Percentiles rank a stretch among this genome's conserved stretches.
phyloP scores from a whole-genome alignment of 768 basidiomycete genomes.

The Tremella fuciformis region DNA sequence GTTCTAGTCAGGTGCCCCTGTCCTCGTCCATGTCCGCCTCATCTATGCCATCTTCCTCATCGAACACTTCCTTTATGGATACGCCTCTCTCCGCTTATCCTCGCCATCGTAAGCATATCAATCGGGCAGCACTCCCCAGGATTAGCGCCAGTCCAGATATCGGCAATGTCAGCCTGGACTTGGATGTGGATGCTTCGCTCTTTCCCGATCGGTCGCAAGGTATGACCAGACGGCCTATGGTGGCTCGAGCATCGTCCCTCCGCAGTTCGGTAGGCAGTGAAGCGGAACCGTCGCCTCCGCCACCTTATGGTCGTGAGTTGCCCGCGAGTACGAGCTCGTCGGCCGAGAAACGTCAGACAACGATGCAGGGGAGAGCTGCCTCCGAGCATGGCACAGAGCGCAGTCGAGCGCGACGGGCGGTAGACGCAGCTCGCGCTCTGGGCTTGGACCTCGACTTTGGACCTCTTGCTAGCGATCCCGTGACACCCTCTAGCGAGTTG shows the following conservation, averaged over 20 bases:
- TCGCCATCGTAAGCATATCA: neutral
- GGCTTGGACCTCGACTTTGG: slow-evolving; percentile 28
- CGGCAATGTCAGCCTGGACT: neutral
- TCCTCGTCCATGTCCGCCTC: neutral
- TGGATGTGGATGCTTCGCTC: no score
- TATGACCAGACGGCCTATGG: no score
- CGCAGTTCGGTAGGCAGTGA: neutral
- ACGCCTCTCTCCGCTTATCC: neutral
- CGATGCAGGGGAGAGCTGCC: neutral
- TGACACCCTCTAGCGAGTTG: slow-evolving; percentile 13
- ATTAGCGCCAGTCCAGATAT: slow-evolving; percentile 3
- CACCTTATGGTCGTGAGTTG: slow-evolving; percentile 37
- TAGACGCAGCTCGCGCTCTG: slow-evolving; percentile 22
- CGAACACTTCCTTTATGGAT: slow-evolving; percentile 5
- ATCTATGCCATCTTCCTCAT: slow-evolving; percentile 1
- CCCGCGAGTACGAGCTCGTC: slow-evolving; percentile 7
- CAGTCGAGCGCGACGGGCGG: slow-evolving; percentile 19
- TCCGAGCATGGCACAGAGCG: slow-evolving; percentile 16
- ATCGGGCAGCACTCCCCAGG: neutral
- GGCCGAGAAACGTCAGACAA: slow-evolving; percentile 1
- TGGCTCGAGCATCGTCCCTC: neutral
- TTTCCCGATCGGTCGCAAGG: neutral
- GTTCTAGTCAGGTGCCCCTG: neutral
- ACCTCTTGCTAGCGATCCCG: neutral
- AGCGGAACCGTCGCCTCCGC: slow-evolving; percentile 39